Percentiles rank a stretch among this genome's conserved stretches.
Evolutionary conservation across 768 basidiomycete genomes (phyloP).

Genomic region (Ephemerocybe angulata): DNA sequence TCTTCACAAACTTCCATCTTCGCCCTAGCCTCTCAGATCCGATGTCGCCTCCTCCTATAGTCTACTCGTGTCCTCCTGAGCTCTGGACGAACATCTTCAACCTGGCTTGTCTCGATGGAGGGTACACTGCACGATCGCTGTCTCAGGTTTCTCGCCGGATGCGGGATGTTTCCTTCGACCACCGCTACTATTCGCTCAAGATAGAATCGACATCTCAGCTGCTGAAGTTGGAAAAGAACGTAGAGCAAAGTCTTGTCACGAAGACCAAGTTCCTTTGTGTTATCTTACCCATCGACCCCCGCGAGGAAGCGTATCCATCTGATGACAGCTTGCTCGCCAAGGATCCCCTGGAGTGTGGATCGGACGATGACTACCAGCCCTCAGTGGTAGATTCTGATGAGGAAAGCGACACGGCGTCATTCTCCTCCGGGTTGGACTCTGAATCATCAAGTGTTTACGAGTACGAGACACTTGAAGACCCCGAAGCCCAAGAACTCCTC

Average conservation of each 20-base stretch:
- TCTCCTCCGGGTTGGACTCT: too few species aligned
- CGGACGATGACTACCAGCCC: too few species aligned
- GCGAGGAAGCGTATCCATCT: neutral
- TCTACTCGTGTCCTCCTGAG: conserved; percentile 7
- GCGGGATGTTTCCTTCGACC: conserved; percentile 18
- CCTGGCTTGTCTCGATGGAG: conserved; percentile 32
- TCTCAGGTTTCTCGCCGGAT: conserved; percentile 31
- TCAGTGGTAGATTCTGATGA: too few species aligned
- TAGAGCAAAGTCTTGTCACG: neutral
- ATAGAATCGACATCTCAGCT: neutral
- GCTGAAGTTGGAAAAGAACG: neutral
- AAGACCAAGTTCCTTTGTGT: neutral
- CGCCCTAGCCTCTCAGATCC: too few species aligned
- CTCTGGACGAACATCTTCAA: conserved; percentile 17
- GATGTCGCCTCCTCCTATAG: too few species aligned
- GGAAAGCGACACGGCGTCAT: too few species aligned
- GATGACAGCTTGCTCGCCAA: too few species aligned
- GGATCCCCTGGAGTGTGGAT: too few species aligned
- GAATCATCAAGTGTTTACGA: too few species aligned
- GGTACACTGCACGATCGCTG: conserved; percentile 30
- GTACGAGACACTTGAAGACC: too few species aligned
- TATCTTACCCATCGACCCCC: neutral
- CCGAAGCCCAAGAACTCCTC: too few species aligned
- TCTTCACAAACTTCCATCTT: too few species aligned
- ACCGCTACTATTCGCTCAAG: conserved; percentile 24